These are phyloP conservation scores for Monosporascus sp. DNA, from an alignment of 2,329 filamentous ascomycete species.

Conservation along the genomic window DNA sequence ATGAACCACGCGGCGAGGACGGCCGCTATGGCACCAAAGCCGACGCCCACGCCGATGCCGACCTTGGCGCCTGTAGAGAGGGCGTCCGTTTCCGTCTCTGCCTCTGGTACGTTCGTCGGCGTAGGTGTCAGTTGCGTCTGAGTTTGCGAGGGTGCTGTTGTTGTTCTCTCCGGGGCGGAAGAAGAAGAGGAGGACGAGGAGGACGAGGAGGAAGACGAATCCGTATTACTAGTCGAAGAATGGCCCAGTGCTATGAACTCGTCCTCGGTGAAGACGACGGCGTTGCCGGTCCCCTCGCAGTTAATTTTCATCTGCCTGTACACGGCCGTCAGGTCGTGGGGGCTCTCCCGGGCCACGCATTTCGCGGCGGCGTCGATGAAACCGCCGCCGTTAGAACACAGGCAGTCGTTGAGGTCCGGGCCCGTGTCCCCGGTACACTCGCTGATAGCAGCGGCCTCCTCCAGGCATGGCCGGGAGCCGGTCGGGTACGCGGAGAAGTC, in stretches of 20 bases:
- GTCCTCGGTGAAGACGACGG: slow-evolving; percentile 34
- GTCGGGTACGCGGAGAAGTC: slow-evolving; percentile 41
- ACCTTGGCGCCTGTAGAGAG: slow-evolving; percentile 33
- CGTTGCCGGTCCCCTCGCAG: slow-evolving; percentile 39
- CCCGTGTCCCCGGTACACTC: slow-evolving; percentile 36
- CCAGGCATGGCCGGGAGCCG: slow-evolving; percentile 38
- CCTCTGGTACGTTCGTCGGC: slow-evolving; percentile 8
- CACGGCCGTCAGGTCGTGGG: slow-evolving; percentile 33
- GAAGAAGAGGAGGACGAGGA: not conserved
- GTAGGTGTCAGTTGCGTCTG: slow-evolving; percentile 1
- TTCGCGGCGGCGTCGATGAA: slow-evolving; percentile 43
- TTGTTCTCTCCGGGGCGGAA: slow-evolving; percentile 9
- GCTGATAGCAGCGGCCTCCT: slow-evolving; percentile 32
- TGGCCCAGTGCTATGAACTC: slow-evolving; percentile 34
- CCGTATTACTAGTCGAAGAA: slow-evolving; percentile 9
- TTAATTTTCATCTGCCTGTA: slow-evolving; percentile 39
- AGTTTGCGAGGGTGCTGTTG: slow-evolving; percentile 8
- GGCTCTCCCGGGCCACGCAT: slow-evolving; percentile 37
- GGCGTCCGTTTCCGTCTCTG: slow-evolving; percentile 7
- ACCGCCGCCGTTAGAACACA: slow-evolving; percentile 44
- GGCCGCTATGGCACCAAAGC: slow-evolving; percentile 19
- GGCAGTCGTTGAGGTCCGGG: slow-evolving; percentile 40
- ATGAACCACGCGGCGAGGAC: slow-evolving; percentile 23
- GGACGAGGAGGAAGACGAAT: not conserved
- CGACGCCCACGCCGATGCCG: slow-evolving; percentile 35